A percentile compares a stretch with the other conserved stretches of the same genome.
These are phyloP conservation scores for Ocimum tenuiflorum DNA, from an alignment of 257 asterid genomes.

Conservation along the genomic window DNA sequence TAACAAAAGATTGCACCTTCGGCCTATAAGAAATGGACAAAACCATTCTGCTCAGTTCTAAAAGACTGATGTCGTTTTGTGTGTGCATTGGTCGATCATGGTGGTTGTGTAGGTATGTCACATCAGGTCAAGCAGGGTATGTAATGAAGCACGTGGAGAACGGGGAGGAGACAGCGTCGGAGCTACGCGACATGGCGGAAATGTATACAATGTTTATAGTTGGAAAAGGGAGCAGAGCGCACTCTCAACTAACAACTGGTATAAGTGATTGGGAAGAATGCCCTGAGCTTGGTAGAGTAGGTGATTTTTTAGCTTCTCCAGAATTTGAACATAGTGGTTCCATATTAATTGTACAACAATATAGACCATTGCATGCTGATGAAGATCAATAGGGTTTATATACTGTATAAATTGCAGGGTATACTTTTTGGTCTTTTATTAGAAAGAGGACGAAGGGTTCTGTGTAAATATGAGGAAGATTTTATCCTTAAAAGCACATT, in stretches of 20 bases:
- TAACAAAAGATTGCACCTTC: too few relatives aligned
- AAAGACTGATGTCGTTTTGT: too few relatives aligned
- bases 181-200: conserved; percentile 82
- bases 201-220: conserved; percentile 90
- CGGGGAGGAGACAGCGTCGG: conserved; percentile 72
- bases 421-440: not conserved
- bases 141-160: conserved; percentile 79
- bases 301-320: conserved; percentile 90
- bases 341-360: conserved; percentile 77
- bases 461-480: too few relatives aligned
- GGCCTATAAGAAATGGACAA: too few relatives aligned
- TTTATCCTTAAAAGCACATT: too few relatives aligned
- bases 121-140: conserved; percentile 84
- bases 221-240: conserved; percentile 74
- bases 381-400: conserved; percentile 31
- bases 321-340: conserved; percentile 88
- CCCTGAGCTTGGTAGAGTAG: conserved; percentile 95
- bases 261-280: conserved; percentile 99
- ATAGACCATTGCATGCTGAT: conserved; percentile 42
- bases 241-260: conserved; percentile 61
- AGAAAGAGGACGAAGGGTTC: not conserved
- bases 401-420: conserved; percentile 5
- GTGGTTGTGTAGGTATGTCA: conserved; percentile 54
- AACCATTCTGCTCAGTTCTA: too few relatives aligned
- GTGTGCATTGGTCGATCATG: not conserved